These are phyloP conservation scores for Zygosaccharomyces kombuchaensis DNA, from an alignment of 805 yeast species.

Conservation along the genomic window DNA sequence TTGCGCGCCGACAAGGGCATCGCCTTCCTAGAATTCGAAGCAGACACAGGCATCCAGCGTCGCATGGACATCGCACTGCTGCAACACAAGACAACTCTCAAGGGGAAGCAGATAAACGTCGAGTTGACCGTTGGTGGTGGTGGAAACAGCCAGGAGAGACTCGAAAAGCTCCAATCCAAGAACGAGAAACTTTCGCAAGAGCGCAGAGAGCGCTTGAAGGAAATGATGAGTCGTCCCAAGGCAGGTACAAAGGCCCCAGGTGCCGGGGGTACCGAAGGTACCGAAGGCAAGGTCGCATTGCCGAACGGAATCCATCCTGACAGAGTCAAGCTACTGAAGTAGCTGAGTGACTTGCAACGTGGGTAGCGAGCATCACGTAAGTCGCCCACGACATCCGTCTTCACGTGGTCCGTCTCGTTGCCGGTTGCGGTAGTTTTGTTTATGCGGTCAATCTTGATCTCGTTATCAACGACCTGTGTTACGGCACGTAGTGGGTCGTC, in stretches of 20 bases:
- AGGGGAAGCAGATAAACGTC: slow-evolving; percentile 80
- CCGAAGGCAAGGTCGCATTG: slow-evolving; percentile 6
- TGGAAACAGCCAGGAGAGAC: slow-evolving; percentile 70
- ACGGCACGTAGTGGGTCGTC: not conserved
- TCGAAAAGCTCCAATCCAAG: slow-evolving; percentile 70
- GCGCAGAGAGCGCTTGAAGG: slow-evolving; percentile 52
- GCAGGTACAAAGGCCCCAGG: slow-evolving; percentile 16
- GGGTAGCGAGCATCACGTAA: not conserved
- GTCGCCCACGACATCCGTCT: not conserved
- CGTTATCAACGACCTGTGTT: slow-evolving; percentile 12
- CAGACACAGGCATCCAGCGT: slow-evolving; percentile 57
- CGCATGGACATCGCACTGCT: slow-evolving; percentile 81
- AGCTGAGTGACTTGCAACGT: slow-evolving; percentile 3
- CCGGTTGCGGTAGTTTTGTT: not conserved
- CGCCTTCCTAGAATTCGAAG: slow-evolving; percentile 82
- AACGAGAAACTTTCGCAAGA: slow-evolving; percentile 72
- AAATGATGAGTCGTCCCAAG: slow-evolving; percentile 42
- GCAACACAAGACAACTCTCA: slow-evolving; percentile 71
- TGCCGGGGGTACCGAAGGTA: not conserved
- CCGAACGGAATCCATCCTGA: slow-evolving; percentile 52
- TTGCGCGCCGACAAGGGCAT: slow-evolving; percentile 83
- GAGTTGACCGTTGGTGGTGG: slow-evolving; percentile 99
- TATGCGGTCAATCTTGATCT: slow-evolving; percentile 1
- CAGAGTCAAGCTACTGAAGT: slow-evolving; percentile 41
- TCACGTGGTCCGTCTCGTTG: not conserved